Conservation (phyloP, 2,329 filamentous ascomycete species). For the Arthrobotrys entomopaga region DNA sequence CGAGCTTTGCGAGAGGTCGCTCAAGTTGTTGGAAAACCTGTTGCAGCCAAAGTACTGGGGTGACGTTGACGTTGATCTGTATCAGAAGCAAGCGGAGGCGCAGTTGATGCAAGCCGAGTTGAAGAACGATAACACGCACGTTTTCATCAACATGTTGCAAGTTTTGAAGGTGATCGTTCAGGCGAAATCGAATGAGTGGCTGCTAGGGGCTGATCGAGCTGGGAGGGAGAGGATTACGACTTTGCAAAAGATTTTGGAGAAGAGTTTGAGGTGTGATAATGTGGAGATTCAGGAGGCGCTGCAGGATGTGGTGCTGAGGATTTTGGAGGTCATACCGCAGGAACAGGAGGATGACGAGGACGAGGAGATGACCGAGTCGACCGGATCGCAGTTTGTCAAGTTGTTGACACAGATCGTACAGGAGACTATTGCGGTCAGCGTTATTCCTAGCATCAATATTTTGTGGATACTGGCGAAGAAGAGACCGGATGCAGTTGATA, state of each 20-base stretch:
- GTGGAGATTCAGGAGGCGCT: conserved; percentile 90
- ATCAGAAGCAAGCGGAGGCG: conserved; percentile 83
- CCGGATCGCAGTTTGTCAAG: conserved; percentile 85
- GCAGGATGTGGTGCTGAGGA: conserved; percentile 78
- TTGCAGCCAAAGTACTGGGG: conserved; percentile 89
- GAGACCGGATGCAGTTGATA: conserved; percentile 86
- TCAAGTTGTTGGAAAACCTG: conserved; percentile 82
- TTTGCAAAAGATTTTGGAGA: conserved; percentile 89
- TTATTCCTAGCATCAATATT: conserved; percentile 89
- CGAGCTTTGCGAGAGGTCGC: conserved; percentile 86
- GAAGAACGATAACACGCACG: conserved; percentile 70
- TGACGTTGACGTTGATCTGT: conserved; percentile 89
- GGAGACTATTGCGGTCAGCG: conserved; percentile 82
- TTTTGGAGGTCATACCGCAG: conserved; percentile 89
- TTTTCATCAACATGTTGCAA: conserved; percentile 91
- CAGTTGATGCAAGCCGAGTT: conserved; percentile 81
- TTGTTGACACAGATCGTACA: conserved; percentile 87
- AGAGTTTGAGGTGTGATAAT: conserved; percentile 85
- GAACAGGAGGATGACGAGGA: conserved; percentile 84
- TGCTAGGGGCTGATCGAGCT: conserved; percentile 71
- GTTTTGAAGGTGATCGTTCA: conserved; percentile 90
- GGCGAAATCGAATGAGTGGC: conserved; percentile 89
- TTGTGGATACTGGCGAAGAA: conserved; percentile 89
- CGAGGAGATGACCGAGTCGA: conserved; percentile 76
- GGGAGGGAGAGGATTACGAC: conserved; percentile 67